A percentile compares a stretch with the other conserved stretches of the same genome.
phyloP scores from a whole-genome alignment of 2,329 filamentous ascomycete genomes.

The Colletotrichum camelliae region DNA sequence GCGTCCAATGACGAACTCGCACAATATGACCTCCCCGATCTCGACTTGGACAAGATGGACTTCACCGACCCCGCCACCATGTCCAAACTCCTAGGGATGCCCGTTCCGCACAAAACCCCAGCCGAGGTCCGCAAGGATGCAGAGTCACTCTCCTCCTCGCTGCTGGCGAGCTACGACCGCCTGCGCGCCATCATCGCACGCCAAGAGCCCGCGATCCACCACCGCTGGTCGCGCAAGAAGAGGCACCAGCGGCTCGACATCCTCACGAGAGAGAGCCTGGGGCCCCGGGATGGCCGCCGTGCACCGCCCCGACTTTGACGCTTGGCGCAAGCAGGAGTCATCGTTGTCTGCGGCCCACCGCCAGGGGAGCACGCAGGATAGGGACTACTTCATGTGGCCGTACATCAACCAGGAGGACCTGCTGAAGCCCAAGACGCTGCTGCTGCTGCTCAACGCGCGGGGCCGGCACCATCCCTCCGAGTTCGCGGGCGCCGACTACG shows the following conservation, averaged over 20 bases:
- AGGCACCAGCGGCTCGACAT: too few species aligned
- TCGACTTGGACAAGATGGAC: not conserved
- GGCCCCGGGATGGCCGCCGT: too few species aligned
- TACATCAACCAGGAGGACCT: constrained; percentile 65
- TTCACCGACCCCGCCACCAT: not conserved
- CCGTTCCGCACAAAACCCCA: too few species aligned
- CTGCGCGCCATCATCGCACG: too few species aligned
- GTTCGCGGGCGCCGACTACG: constrained; percentile 53
- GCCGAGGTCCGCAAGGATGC: too few species aligned
- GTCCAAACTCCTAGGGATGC: too few species aligned
- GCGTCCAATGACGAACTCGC: not conserved
- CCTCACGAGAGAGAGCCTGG: too few species aligned
- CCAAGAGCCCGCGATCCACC: too few species aligned
- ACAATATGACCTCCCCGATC: not conserved
- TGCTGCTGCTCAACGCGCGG: constrained; percentile 58
- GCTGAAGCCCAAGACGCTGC: constrained; percentile 42
- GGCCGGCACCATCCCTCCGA: constrained; percentile 47
- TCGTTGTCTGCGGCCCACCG: not conserved
- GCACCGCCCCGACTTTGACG: not conserved
- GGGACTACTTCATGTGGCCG: constrained; percentile 53
- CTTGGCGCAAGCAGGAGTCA: not conserved
- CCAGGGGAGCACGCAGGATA: not conserved
- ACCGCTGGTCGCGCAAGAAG: too few species aligned
- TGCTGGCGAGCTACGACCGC: too few species aligned
- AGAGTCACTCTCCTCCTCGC: too few species aligned